These are phyloP conservation scores for Rhodotorula babjevae DNA, from an alignment of 768 basidiomycete species.

Conservation along the genomic window DNA sequence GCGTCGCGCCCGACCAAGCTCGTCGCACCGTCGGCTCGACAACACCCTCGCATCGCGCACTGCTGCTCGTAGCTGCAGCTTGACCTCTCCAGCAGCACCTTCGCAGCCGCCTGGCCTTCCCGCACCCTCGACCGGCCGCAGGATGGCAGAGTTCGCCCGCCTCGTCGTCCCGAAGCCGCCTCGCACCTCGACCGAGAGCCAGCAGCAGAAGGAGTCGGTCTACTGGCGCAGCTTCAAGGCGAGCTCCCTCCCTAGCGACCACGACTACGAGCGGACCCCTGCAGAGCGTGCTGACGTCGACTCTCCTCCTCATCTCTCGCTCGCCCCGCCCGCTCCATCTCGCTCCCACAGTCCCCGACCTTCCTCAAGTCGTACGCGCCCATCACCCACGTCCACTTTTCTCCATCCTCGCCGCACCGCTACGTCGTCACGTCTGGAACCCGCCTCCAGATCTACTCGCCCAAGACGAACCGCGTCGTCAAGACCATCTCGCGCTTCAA, in stretches of 20 bases:
- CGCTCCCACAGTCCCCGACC: constrained; percentile 46
- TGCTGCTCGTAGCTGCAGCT: no score
- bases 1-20: no score
- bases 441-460: constrained; percentile 89
- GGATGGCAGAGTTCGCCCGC: constrained; percentile 37
- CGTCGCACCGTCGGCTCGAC: no score
- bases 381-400: constrained; percentile 89
- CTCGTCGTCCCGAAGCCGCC: constrained; percentile 34
- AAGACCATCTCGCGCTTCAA: constrained; percentile 97
- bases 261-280: no score
- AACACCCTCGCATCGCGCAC: no score
- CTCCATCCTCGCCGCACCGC: constrained; percentile 76
- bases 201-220: constrained; percentile 39
- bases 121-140: neutral
- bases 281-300: neutral
- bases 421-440: constrained; percentile 95
- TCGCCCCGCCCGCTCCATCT: no score
- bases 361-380: constrained; percentile 97
- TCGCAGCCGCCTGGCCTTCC: neutral
- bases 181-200: constrained; percentile 14
- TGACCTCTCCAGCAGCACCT: no score
- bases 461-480: constrained; percentile 88
- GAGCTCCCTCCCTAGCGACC: constrained; percentile 41
- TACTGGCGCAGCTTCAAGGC: constrained; percentile 42
- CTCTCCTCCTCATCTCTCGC: no score